phyloP scores from a whole-genome alignment of 2,329 filamentous ascomycete genomes.

The Claviceps lovelessii region DNA sequence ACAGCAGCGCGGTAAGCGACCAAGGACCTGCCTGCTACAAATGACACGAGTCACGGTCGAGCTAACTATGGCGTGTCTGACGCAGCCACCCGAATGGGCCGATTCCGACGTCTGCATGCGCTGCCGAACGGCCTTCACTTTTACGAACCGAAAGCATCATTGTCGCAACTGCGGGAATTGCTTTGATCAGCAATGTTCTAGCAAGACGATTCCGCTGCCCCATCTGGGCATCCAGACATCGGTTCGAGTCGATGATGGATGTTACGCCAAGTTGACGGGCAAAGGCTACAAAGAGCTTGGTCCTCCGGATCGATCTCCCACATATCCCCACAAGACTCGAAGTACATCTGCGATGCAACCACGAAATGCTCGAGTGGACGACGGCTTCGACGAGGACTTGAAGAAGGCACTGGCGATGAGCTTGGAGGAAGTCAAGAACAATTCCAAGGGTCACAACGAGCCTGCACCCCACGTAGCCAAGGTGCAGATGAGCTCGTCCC shows the following conservation, averaged over 20 bases:
- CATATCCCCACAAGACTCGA: constrained; percentile 47
- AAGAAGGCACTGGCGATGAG: constrained; percentile 94
- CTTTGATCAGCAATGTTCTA: constrained; percentile 89
- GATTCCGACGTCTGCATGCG: constrained; percentile 99
- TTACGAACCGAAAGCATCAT: constrained; percentile 96
- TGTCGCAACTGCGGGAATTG: constrained; percentile 96
- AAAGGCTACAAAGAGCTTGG: constrained; percentile 33
- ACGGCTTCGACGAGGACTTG: constrained; percentile 86
- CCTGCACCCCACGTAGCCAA: constrained; percentile 29
- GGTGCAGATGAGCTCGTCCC: constrained; percentile 15
- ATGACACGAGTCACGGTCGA: background rate
- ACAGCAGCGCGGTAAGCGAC: constrained; percentile 70
- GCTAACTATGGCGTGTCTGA: background rate
- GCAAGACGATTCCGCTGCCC: constrained; percentile 73
- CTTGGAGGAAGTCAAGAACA: constrained; percentile 74
- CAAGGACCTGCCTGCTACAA: background rate
- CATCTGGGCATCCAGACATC: constrained; percentile 85
- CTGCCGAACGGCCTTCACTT: constrained; percentile 86
- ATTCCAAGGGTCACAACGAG: constrained; percentile 58
- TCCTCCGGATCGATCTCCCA: constrained; percentile 34
- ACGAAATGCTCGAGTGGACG: constrained; percentile 72
- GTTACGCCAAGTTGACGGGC: constrained; percentile 76
- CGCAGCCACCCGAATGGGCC: constrained; percentile 83
- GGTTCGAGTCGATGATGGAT: constrained; percentile 91
- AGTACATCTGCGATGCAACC: constrained; percentile 67